These are phyloP conservation scores for Neonectria hederae DNA, from an alignment of 2,329 filamentous ascomycete genomes.

Conservation along the genomic window DNA sequence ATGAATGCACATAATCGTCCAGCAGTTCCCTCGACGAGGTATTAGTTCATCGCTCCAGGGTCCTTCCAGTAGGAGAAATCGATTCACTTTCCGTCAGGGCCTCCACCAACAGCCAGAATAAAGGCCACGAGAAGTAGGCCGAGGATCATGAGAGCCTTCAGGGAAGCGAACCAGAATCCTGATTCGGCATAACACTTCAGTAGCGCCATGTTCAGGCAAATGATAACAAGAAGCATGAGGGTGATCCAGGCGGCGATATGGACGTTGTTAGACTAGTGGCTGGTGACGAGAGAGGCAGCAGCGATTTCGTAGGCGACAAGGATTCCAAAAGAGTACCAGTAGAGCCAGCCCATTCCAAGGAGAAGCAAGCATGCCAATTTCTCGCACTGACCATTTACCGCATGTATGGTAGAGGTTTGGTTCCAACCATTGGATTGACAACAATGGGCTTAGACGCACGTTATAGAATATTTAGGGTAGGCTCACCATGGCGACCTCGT, in stretches of 20 bases:
- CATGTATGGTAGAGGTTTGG: too few species aligned
- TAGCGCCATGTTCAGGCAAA: slow-evolving; percentile 9
- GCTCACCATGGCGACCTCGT: too few species aligned
- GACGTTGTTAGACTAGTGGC: slow-evolving; percentile 16
- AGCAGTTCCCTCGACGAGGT: slow-evolving; percentile 66
- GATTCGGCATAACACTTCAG: slow-evolving; percentile 17
- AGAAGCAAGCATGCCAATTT: too few species aligned
- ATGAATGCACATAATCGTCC: slow-evolving; percentile 77
- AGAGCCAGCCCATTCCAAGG: slow-evolving; percentile 25
- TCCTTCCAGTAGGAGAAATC: slow-evolving; percentile 71
- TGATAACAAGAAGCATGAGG: slow-evolving; percentile 13
- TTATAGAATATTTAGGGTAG: too few species aligned
- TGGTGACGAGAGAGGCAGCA: slow-evolving; percentile 13
- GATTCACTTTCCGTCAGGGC: slow-evolving; percentile 72
- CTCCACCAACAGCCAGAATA: slow-evolving; percentile 63
- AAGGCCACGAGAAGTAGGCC: slow-evolving; percentile 15
- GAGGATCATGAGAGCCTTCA: slow-evolving; percentile 24
- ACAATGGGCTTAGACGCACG: too few species aligned
- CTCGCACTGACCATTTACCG: too few species aligned
- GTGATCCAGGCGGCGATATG: slow-evolving; percentile 19
- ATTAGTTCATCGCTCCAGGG: slow-evolving; percentile 73
- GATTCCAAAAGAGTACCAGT: slow-evolving; percentile 25
- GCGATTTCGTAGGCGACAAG: slow-evolving; percentile 20
- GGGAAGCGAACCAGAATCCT: slow-evolving; percentile 22
- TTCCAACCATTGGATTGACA: too few species aligned